Percentiles rank a stretch among this genome's conserved stretches.
Conservation (phyloP, 2,329 filamentous ascomycete genomes). For the Huntiella decipiens region DNA sequence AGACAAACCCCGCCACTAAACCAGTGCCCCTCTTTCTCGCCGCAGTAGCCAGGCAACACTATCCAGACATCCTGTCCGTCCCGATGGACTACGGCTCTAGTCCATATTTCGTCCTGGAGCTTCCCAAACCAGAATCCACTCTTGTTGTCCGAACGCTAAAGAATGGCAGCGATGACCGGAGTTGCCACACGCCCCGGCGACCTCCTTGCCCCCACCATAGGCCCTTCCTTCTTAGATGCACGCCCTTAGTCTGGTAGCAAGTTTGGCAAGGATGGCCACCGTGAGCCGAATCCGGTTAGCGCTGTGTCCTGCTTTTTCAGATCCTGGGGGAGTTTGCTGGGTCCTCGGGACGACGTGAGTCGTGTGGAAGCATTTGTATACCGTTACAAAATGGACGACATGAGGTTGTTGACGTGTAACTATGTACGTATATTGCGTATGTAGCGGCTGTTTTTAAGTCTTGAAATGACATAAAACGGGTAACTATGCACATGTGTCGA, state of each 20-base stretch:
- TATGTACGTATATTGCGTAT: too few species aligned
- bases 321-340: neutral
- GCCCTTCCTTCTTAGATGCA: neutral
- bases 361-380: neutral
- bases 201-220: neutral
- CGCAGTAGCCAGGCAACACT: neutral
- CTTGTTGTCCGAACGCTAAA: too few species aligned
- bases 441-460: too few species aligned
- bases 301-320: neutral
- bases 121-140: too few species aligned
- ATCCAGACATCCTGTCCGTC: too few species aligned
- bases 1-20: too few species aligned
- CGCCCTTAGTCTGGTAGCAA: neutral
- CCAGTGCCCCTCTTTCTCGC: neutral
- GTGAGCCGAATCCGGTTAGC: neutral
- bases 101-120: too few species aligned
- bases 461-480: too few species aligned
- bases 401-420: too few species aligned
- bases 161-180: constrained; percentile 4
- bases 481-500: too few species aligned
- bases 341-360: constrained; percentile 1
- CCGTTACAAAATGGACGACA: too few species aligned
- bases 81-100: too few species aligned
- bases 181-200: neutral
- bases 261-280: neutral